These are phyloP conservation scores for Fusarium tjaetaba DNA, from an alignment of 2,329 filamentous ascomycete genomes.

Conservation along the genomic window DNA sequence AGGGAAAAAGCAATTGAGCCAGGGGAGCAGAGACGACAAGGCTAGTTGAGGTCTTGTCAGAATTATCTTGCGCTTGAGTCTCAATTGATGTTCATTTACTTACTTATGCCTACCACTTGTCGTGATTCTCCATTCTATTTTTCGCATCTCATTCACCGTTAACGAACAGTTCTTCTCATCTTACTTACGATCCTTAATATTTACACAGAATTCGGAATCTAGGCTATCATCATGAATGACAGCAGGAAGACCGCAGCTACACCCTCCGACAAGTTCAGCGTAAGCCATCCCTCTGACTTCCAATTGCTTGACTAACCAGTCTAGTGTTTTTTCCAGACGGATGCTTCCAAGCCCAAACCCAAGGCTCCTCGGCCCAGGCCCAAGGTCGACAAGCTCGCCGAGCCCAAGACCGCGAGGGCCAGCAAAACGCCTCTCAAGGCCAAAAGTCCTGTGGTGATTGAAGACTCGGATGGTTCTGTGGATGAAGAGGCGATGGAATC, in stretches of 20 bases:
- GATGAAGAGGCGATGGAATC: too few species aligned
- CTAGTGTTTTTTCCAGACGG: neutral
- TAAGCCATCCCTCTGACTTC: accelerated
- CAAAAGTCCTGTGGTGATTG: neutral
- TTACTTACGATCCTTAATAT: too few species aligned
- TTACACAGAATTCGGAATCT: neutral
- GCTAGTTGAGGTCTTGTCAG: neutral
- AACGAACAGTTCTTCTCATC: neutral
- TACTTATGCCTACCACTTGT: accelerated
- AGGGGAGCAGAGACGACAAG: neutral
- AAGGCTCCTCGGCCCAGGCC: neutral
- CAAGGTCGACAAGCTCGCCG: neutral
- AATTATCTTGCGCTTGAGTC: neutral
- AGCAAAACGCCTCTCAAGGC: neutral
- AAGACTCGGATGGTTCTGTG: neutral
- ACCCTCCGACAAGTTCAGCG: neutral
- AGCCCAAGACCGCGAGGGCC: neutral
- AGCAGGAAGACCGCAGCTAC: neutral
- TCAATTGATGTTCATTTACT: neutral
- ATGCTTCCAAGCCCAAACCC: neutral
- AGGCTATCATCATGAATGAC: neutral
- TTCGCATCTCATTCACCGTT: neutral
- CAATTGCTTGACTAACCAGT: neutral
- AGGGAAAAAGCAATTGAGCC: neutral
- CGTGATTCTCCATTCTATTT: neutral